Percentiles rank a stretch among this genome's conserved stretches.
Conservation (phyloP, 2,329 filamentous ascomycete species). For the Colletotrichum eleusines region DNA sequence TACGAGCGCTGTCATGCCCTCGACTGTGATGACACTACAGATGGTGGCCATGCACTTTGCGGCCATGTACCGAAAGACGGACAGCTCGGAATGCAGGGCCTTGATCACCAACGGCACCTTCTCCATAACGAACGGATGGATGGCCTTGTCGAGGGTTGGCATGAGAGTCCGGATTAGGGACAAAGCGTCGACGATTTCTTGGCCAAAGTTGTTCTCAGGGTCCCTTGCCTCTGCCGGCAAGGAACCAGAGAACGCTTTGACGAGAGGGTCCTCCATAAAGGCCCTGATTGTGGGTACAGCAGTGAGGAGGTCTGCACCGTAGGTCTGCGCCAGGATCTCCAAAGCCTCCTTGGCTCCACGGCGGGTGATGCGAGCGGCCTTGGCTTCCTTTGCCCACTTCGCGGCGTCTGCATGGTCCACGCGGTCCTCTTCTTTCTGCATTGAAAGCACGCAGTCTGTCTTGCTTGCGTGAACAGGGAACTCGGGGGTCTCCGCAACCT, state of each 20-base stretch:
- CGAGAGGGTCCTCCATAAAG: constrained; percentile 86
- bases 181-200: constrained; percentile 93
- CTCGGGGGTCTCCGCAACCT: constrained; percentile 96
- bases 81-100: constrained; percentile 87
- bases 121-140: constrained; percentile 84
- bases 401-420: constrained; percentile 92
- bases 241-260: constrained; percentile 77
- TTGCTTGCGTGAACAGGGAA: constrained; percentile 86
- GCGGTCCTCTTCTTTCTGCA: constrained; percentile 97
- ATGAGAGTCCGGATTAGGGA: constrained; percentile 92
- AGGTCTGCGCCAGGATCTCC: constrained; percentile 85
- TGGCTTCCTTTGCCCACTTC: constrained; percentile 90
- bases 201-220: constrained; percentile 81
- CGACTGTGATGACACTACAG: constrained; percentile 94
- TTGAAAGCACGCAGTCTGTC: constrained; percentile 85
- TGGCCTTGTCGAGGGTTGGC: constrained; percentile 83
- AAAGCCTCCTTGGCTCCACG: constrained; percentile 94
- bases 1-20: constrained; percentile 95
- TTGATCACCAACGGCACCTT: constrained; percentile 89
- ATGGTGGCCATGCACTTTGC: constrained; percentile 98
- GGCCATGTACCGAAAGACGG: constrained; percentile 95
- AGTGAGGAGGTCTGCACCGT: constrained; percentile 82
- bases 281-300: constrained; percentile 84
- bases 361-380: constrained; percentile 88
- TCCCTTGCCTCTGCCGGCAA: constrained; percentile 81